These are phyloP conservation scores for Cryptococcus sp. DNA, from an alignment of 1,284 basidiomycete species.

Conservation along the genomic window DNA sequence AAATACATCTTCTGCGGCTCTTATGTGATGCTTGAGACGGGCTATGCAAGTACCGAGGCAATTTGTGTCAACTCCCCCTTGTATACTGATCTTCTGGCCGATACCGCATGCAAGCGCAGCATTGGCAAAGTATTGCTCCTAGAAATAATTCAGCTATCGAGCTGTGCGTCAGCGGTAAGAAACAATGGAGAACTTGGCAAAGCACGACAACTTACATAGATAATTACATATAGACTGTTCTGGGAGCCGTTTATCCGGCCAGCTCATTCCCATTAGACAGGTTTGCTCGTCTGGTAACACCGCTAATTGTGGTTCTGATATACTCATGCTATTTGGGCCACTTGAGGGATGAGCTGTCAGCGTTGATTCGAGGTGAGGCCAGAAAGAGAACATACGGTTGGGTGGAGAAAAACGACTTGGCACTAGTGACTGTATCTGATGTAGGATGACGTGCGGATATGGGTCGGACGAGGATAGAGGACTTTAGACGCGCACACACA, in stretches of 20 bases:
- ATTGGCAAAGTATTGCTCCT: constrained; percentile 22
- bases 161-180: background rate
- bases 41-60: background rate
- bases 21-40: background rate
- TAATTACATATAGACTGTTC: background rate
- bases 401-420: background rate
- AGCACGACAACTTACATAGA: background rate
- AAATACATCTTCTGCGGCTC: background rate
- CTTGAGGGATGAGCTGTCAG: background rate
- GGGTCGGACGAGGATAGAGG: too few relatives aligned
- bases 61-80: background rate
- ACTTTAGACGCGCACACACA: too few relatives aligned
- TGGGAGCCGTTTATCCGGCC: background rate
- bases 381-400: background rate
- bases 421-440: too few relatives aligned
- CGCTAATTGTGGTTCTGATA: background rate
- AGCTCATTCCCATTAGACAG: background rate
- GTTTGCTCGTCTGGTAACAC: background rate
- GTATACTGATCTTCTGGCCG: background rate
- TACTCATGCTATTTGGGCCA: background rate
- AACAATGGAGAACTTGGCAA: background rate
- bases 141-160: constrained; percentile 20
- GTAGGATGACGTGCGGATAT: too few relatives aligned
- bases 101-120: constrained; percentile 17
- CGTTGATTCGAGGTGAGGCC: background rate